Evolutionary conservation across 805 yeast genomes (phyloP), one percentile per base, ranked within the genome.

Genomic region (Candida golubevii): DNA sequence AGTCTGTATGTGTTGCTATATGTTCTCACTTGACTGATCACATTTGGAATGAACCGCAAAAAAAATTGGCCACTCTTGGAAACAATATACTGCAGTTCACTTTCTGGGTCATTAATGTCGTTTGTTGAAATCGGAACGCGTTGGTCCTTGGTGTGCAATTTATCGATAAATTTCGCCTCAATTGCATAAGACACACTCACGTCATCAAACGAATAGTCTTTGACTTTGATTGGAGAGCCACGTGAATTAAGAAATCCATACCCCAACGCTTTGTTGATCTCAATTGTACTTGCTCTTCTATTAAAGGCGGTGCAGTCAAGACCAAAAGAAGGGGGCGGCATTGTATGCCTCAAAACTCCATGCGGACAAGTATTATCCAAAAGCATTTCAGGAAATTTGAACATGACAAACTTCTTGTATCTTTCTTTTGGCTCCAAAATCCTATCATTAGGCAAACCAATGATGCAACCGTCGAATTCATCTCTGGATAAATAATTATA

Each of bases 331-430:
- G 77, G 75, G 4, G 77, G 75, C 0, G 75, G 73, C 45, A 68
- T 55, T 7, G 63, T 52, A 49, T 71, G 77, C 5, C 72, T 58
- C 33, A 66, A 42, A 7, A 63, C 46, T n/a, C 61, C 52, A 51
- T 78, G 76, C 28, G 72, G 66, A 54, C 85, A 80, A 7, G 73
- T 60, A 18, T 72, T 72, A 53, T 80, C 85, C 34, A 80, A 59
- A 26, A 78, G 57, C 49, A 72, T 73, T 33, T 70, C 63, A 1
- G 86, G 86, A 40, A 80, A 70, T 56, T 72, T 78, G 60, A 80
- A 80, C 35, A 77, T 74, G 59, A 80, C 78, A 50, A 72, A 78
- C 55, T 80, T 80, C 54, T 79, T 79, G 53, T 80, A 79, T 50
- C 67, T 74, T 8, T 65, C 62, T 27, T 69, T 58, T 2, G 84